phyloP scores from a whole-genome alignment of 2,329 filamentous ascomycete genomes.

The Arachnopeziza araneosa region DNA sequence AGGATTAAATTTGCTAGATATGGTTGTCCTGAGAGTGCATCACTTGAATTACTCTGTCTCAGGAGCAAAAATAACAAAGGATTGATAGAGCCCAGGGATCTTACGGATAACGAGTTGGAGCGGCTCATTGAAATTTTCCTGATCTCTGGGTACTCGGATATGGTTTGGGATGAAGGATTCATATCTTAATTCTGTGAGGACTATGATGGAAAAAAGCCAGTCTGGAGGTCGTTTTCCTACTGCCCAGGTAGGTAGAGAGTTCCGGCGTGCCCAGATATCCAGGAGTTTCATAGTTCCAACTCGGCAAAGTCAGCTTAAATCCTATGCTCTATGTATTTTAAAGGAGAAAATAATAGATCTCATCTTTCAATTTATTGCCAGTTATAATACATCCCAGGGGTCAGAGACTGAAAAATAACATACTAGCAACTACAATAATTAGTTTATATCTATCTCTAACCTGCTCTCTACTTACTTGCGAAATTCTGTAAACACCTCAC shows the following conservation, averaged over 20 bases:
- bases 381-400: too few species aligned
- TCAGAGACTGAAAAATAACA: not conserved
- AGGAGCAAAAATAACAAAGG: too few species aligned
- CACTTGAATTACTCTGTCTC: too few species aligned
- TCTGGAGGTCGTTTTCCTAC: constrained; percentile 25
- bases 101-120: constrained; percentile 33
- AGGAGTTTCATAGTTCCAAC: constrained; percentile 35
- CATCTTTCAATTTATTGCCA: too few species aligned
- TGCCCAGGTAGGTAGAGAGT: constrained; percentile 31
- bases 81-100: too few species aligned
- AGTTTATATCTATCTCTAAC: constrained; percentile 6
- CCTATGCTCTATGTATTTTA: too few species aligned
- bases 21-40: too few species aligned
- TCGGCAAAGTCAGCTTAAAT: not conserved
- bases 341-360: too few species aligned
- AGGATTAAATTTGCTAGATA: too few species aligned
- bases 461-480: constrained; percentile 24
- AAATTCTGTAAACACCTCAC: constrained; percentile 31
- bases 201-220: constrained; percentile 29
- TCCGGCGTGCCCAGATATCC: constrained; percentile 34
- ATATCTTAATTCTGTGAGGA: constrained; percentile 37
- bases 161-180: constrained; percentile 39
- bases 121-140: constrained; percentile 33
- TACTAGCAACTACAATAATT: constrained; percentile 26
- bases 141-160: constrained; percentile 28